Evolutionary conservation across 2,329 filamentous ascomycete genomes (phyloP).

Genomic region (Lachnellula cervina): DNA sequence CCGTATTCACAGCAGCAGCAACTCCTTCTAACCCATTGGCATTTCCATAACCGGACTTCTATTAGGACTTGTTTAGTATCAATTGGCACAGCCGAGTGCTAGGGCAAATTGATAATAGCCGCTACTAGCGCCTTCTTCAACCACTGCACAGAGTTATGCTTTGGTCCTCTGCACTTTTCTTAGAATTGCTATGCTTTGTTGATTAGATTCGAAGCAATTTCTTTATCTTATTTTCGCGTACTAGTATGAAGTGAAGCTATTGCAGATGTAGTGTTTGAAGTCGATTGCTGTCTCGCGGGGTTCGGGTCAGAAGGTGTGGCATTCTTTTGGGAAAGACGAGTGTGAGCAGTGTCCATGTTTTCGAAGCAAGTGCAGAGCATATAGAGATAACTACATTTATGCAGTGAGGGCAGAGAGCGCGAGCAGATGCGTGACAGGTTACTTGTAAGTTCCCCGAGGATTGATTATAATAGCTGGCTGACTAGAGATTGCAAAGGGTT

Average conservation of each 20-base stretch:
- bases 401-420: too few species aligned
- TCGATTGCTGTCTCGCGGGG: not conserved
- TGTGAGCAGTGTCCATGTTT: too few species aligned
- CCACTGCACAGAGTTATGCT: not conserved
- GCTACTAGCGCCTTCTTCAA: too few species aligned
- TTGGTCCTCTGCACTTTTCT: too few species aligned
- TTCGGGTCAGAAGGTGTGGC: not conserved
- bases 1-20: not conserved
- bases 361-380: too few species aligned
- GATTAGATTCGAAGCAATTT: not conserved
- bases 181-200: not conserved
- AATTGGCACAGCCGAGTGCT: not conserved
- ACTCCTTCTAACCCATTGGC: not conserved
- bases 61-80: too few species aligned
- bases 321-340: not conserved
- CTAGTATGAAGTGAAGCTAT: not conserved
- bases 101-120: not conserved
- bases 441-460: too few species aligned
- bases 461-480: too few species aligned
- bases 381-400: too few species aligned
- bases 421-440: too few species aligned
- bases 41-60: not conserved
- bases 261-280: not conserved
- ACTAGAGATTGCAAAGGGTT: too few species aligned
- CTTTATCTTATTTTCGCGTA: not conserved